Evolutionary conservation across 2,329 filamentous ascomycete genomes (phyloP), one percentile per base, ranked within the genome.

Genomic region (Fusarium concolor): DNA sequence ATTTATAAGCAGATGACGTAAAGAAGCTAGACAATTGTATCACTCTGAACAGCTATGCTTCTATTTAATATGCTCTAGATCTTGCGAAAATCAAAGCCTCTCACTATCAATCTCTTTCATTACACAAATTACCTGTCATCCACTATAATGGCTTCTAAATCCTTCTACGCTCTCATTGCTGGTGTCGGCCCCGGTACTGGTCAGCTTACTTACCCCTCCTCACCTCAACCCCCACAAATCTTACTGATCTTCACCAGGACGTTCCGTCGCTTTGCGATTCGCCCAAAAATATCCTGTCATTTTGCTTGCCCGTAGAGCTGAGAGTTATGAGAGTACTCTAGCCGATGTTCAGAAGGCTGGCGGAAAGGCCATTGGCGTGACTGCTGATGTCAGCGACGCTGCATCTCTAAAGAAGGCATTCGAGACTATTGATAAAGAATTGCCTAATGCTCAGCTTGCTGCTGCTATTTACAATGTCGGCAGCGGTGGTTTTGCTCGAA

Each of bases 401-500:
- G 52, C 71, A 2, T 80, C 82, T 43, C 77, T 92, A 1, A 82
- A 83, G 42, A 68, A 72, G 11, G 91, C 90, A 0, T 89, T 94
- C 56, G 81, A 87, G n/a, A 77, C 82, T 39, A 89, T 93, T 72
- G 79, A 85, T 67, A 79, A 85, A 62, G 84, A 90, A 65, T 84
- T 91, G 46, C 83, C 85, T 0, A 82, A 80, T 3, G 82, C 83
- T 44, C 83, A 82, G 61, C 80, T 89, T 11, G 87, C 86, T 3
- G 90, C 90, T 1, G 91, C 91, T 4, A 79, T 94, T 20, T 94
- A 89, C 81, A 94, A 94, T 70, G 90, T 89, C 26, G 85, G 83
- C 39, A 62, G 58, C 9, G 82, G 80, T 4, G 83, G 82, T 4
- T 85, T 85, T 56, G 70, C 79, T 1, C 78, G 79, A 65, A 88